Base-by-base conservation (phyloP, 805 yeast genomes). In the Candida methanosorbosa region DNA sequence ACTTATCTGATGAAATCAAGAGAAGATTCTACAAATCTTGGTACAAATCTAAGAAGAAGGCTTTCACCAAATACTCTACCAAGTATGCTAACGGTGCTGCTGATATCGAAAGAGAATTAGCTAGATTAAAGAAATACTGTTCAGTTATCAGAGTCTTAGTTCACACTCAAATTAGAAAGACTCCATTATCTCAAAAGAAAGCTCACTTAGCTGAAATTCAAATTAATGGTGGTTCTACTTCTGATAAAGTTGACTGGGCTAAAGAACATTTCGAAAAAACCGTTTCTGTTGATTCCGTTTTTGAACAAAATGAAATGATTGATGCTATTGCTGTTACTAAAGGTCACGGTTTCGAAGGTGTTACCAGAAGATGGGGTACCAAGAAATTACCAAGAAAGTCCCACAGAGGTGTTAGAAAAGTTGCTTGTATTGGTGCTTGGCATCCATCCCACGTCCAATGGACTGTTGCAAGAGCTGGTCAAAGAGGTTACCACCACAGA, bases 301-400 rank as follows among this genome's bases (percentile, higher is more conserved):
- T 92, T 67, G 98, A 90, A 79, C 94, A 92, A 77, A 84, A 87
- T 75, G 98, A 92, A 80, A 80, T 84, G 81, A 80, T 92, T 59
- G 99, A 92, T 62, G 97, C 85, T 61, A 82, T 92, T 63, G 99
- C 97, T 64, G 95, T 92, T 64, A 92, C 98, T 82, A 90, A 84
- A 81, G 99, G 99, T 92, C 96, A 92, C 80, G 99, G 99, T 81
- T 88, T 84, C 86, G 98, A 92, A 76, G 99, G 99, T 88, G 97
- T 90, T 63, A 92, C 99, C 78, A 96, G 88, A 87, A 86, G 99
- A 85, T 92, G 97, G 97, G 99, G 99, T 69, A 92, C 98, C 83
- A 94, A 88, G 88, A 88, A 83, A 81, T 78, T 92, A 59, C 98
- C 99, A 75, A 87, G 99, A 79, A 92, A 92, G 94, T 92, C 99